phyloP scores from a whole-genome alignment of 2,329 filamentous ascomycete genomes.

The Monosporascus sp. region DNA sequence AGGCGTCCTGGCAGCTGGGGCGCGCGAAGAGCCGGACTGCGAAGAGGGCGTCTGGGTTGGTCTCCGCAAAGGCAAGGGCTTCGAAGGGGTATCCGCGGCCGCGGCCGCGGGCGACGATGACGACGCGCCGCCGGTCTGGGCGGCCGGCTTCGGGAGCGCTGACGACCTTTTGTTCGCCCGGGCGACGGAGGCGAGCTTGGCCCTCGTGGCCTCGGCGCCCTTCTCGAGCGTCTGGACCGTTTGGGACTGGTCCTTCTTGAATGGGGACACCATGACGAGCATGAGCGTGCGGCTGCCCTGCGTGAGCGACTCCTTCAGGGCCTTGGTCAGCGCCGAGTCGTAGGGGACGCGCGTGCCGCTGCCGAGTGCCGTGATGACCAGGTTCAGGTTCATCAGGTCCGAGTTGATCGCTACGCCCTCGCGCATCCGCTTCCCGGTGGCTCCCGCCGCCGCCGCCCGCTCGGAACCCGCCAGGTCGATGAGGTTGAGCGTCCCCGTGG shows the following conservation, averaged over 20 bases:
- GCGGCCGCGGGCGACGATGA: no score
- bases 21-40: no score
- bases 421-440: conserved; percentile 76
- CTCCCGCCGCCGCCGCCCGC: conserved; percentile 72
- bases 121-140: no score
- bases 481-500: conserved; percentile 86
- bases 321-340: conserved; percentile 86
- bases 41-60: no score
- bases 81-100: no score
- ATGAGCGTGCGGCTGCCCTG: conserved; percentile 95
- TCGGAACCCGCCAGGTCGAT: conserved; percentile 95
- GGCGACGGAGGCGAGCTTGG: conserved; percentile 5
- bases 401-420: conserved; percentile 98
- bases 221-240: conserved; percentile 16
- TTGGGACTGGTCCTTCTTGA: conserved; percentile 68
- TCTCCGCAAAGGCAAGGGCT: no score
- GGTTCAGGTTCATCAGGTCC: conserved; percentile 82
- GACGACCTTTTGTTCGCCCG: background rate
- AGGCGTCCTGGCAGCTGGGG: no score
- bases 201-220: conserved; percentile 14
- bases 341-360: conserved; percentile 82
- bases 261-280: conserved; percentile 93
- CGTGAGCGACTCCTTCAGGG: conserved; percentile 85
- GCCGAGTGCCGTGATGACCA: conserved; percentile 87
- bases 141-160: no score